Base-by-base conservation (phyloP, 2,329 filamentous ascomycete genomes). In the Proliferodiscus dingleyae region DNA sequence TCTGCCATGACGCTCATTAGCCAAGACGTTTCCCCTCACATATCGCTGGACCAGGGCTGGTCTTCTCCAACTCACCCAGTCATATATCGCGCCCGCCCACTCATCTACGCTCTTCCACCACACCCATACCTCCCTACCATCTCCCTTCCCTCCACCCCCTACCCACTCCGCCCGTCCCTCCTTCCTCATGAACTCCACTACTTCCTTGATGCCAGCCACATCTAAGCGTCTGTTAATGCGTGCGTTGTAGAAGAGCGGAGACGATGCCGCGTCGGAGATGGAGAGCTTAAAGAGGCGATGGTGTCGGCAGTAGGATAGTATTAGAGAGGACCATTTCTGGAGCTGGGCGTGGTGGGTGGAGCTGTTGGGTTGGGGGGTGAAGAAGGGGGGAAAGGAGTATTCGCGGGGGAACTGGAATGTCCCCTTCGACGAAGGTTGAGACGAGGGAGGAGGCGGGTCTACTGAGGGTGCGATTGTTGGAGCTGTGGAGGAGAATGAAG, bases 21-120 rank as follows among this genome's bases (percentile, higher is more conserved):
- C 43, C 8, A 23, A 3, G 10, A 5, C 18, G 19, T 32, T 10
- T 21, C 2, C 18, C 33, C 23, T 30, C 21, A 32, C 15, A 13
- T 33, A 4, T 26, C 24, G n/a, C n/a, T n/a, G n/a, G n/a, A n/a
- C n/a, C n/a, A n/a, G n/a, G n/a, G n/a, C n/a, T n/a, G n/a, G n/a
- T n/a, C n/a, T n/a, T 23, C 5, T n/a, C 29, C 21, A n/a, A 57
- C 44, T 41, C 10, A 80, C 85, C 82, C 89, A 97, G 34, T 72
- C 77, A 65, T 85, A 85, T 33, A 97, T 70, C 49, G 83, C 63
- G 26, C 75, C 78, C 2, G 89, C 93, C 91, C 93, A 98, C 70
- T 97, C 91, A 62, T 94, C 88, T 0, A 86, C 84, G 59, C 80
- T 85, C 52, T 80, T 78, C 91, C 91, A 97, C 70, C 83, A 95